Conservation (phyloP, 2,329 filamentous ascomycete genomes). For the Colletotrichum sp. region DNA sequence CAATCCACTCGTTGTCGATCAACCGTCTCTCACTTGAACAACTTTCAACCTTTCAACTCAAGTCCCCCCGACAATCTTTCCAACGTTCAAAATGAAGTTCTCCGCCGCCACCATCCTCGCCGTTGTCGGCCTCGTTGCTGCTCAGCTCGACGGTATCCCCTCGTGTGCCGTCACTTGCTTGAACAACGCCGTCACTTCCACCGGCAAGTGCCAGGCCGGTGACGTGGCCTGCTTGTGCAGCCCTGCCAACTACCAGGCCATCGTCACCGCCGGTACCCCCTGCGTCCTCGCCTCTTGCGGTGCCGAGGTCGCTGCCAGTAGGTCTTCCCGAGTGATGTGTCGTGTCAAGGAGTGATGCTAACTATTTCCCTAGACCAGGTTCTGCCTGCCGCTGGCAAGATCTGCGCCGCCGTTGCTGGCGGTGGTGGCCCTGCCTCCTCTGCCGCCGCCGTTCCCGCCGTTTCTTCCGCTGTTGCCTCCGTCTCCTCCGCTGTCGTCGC, state of each 20-base stretch:
- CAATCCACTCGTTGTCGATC: not conserved
- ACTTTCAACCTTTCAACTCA: not conserved
- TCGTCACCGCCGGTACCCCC: not conserved
- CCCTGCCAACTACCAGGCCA: constrained; percentile 4
- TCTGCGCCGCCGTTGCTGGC: not conserved
- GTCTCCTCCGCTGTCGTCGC: not conserved
- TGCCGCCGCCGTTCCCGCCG: not conserved
- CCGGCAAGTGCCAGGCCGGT: not conserved
- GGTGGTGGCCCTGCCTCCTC: not conserved
- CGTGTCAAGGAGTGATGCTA: not conserved
- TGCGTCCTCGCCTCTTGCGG: constrained; percentile 12
- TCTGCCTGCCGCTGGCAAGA: constrained; percentile 1
- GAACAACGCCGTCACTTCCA: not conserved
- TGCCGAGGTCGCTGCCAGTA: not conserved
- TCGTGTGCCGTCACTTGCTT: constrained; percentile 5
- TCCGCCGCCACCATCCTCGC: constrained; percentile 8
- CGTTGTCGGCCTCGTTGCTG: constrained; percentile 13
- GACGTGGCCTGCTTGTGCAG: constrained; percentile 5
- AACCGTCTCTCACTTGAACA: not conserved
- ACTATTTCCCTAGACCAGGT: not conserved
- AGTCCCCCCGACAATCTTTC: not conserved
- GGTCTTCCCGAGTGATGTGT: not conserved
- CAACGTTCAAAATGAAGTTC: constrained; percentile 18
- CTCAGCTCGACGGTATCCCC: constrained; percentile 9
- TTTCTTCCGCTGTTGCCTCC: not conserved